phyloP scores from a whole-genome alignment of 345 rosid genomes.

The Heritiera fomes region DNA sequence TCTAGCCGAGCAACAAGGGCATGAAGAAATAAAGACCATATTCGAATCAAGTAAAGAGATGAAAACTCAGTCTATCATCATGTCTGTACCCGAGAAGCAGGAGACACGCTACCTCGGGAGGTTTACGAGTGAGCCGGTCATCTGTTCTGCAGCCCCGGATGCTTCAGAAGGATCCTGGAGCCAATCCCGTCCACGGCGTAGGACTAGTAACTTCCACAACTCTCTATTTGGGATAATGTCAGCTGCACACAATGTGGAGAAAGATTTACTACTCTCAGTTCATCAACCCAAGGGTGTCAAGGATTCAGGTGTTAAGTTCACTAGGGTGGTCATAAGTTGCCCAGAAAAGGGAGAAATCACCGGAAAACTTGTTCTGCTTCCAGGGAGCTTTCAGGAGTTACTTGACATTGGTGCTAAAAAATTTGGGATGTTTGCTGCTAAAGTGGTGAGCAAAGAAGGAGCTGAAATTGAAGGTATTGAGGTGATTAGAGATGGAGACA shows the following conservation, averaged over 20 bases:
- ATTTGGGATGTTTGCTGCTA: constrained; percentile 50
- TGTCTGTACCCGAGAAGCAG: constrained; percentile 47
- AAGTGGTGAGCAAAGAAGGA: constrained; percentile 49
- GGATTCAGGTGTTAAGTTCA: constrained; percentile 16
- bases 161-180: constrained; percentile 51
- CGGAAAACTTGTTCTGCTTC: constrained; percentile 68
- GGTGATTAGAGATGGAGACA: constrained; percentile 81
- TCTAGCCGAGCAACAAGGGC: constrained; percentile 89
- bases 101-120: constrained; percentile 53
- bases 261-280: constrained; percentile 35
- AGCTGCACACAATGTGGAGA: constrained; percentile 46
- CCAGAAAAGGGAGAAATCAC: constrained; percentile 47
- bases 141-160: constrained; percentile 36
- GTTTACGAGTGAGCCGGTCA: constrained; percentile 69
- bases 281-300: constrained; percentile 19
- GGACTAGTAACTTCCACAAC: constrained; percentile 61
- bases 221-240: constrained; percentile 78
- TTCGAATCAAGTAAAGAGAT: constrained; percentile 44
- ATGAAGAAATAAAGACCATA: constrained; percentile 63
- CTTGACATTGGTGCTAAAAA: constrained; percentile 58
- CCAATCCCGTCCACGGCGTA: constrained; percentile 52
- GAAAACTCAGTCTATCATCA: constrained; percentile 31
- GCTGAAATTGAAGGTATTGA: constrained; percentile 73
- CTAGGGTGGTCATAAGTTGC: constrained; percentile 69
- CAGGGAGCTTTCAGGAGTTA: constrained; percentile 57